Evolutionary conservation across 2,329 filamentous ascomycete species (phyloP), one percentile per base, ranked within the genome.

Genomic region (Aphanocladium album): DNA sequence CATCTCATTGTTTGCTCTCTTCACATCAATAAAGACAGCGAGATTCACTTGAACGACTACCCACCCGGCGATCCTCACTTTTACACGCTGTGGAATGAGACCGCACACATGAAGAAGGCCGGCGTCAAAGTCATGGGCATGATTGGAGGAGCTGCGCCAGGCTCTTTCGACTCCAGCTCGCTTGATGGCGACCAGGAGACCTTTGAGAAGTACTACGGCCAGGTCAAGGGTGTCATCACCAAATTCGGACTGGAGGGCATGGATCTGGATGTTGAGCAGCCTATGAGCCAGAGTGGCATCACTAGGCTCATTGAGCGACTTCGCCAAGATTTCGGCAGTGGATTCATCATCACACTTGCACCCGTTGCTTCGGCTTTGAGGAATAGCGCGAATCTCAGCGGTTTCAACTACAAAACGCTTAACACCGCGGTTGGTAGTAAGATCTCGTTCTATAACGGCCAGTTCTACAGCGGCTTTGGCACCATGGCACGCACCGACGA

Each of bases 391-490:
- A 89, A 89, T 68, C 78, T 96, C 1, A 91, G 88, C 55, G 91
- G 91, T 0, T 96, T 96, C 73, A 81, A 84, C 68, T 95, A 96
- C 71, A 79, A 83, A 23, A 77, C 84, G 21, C 80, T 96, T 1
- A 90, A 95, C 68, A 77, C 79, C 11, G 79, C 81, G 65, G 77
- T 83, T 2, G 86, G 86, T 0, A 73, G 75, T 12, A 80, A 86
- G 58, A 88, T 96, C 33, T 80, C 80, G 1, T 96, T 90, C 83
- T 96, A 96, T 71, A 96, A 96, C 68, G 81, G 87, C 5, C 92
- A 96, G 70, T 95, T 96, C 73, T 96, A 96, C 78, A 93, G 89
- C 67, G 91, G 91, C 0, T 96, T 90, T 85, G 90, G 90, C 1
- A 78, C 78, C 63, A 75, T 80, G 65, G 69, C 68, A 23, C 74